Base-by-base conservation (phyloP, 2,329 filamentous ascomycete species). In the Escovopsis sp. region DNA sequence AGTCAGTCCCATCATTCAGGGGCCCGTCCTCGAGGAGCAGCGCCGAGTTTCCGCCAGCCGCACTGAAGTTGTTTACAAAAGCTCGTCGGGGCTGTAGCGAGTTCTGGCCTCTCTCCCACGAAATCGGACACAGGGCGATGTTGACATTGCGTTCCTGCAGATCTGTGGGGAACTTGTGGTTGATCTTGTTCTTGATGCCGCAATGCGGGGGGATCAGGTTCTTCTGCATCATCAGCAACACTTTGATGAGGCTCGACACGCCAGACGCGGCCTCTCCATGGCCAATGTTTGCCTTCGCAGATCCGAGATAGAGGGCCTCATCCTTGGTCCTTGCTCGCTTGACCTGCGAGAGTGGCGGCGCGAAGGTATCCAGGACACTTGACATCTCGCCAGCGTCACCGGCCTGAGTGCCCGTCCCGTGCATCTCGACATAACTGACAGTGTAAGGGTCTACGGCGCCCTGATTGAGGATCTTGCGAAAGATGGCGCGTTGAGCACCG, bases 361-460 rank as follows among this genome's bases (percentile, higher is more conserved):
- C 43, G 23, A 72, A 76, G 9, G 69, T 63, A 41, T 68, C 61
- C 3, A 80, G 75, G 38, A 94, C 84, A 0, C 82, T 86, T 1
- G 74, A 67, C 82, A 91, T 89, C 58, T 94, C 87, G 2, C 77
- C 81, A 2, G 78, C 80, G 54, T 94, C 87, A 43, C 86, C 87
- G 33, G 83, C 85, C 59, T 93, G 85, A 0, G 87, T 94, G 30
- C 87, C 87, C 1, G 86, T 94, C 4, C 87, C 87, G 58, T 94
- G 87, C 77, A 93, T 86, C 60, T 94, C 87, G 3, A 94, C 81
- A 52, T 91, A 93, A 58, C 78, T 77, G 26, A 94, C 73, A 43
- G 85, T 80, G 41, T 77, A 72, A 1, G 85, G 81, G 53, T 89
- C 80, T 12, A 91, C 72, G 44, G 80, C 80, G 23, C 83, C 79